Evolutionary conservation across 495 filamentous ascomycete genomes (phyloP).

Genomic region (Aspergillus wentii): DNA sequence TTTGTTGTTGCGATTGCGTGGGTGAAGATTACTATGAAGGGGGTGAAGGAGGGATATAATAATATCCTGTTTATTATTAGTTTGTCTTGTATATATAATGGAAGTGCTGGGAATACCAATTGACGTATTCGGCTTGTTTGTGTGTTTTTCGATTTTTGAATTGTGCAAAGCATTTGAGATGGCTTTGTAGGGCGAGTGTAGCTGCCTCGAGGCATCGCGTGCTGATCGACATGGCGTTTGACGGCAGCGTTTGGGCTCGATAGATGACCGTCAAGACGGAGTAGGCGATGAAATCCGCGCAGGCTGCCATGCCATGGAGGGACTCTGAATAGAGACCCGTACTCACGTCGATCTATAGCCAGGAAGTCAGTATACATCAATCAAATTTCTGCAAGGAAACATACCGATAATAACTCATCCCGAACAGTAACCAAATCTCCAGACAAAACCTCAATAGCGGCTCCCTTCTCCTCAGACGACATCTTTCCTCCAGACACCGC

Average conservation of each 20-base stretch:
- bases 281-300: slow-evolving; percentile 24
- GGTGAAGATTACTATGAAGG: slow-evolving; percentile 23
- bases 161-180: slow-evolving; percentile 19
- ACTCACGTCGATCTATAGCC: slow-evolving; percentile 18
- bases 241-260: slow-evolving; percentile 19
- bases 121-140: slow-evolving; percentile 24
- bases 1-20: slow-evolving; percentile 21
- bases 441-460: slow-evolving; percentile 12
- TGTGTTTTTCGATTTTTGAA: slow-evolving; percentile 19
- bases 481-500: slow-evolving; percentile 10
- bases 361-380: not conserved
- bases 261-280: slow-evolving; percentile 22
- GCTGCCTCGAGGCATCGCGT: slow-evolving; percentile 18
- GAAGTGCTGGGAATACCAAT: slow-evolving; percentile 6
- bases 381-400: not conserved
- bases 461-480: slow-evolving; percentile 4
- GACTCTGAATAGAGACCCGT: slow-evolving; percentile 21
- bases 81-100: not conserved
- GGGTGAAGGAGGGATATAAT: slow-evolving; percentile 21
- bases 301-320: slow-evolving; percentile 22
- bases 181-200: slow-evolving; percentile 15
- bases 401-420: slow-evolving; percentile 14
- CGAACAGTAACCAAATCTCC: slow-evolving; percentile 16
- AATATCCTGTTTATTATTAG: slow-evolving; percentile 15
- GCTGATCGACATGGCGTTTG: slow-evolving; percentile 17